Evolutionary conservation across 2,329 filamentous ascomycete genomes (phyloP), one percentile per base, ranked within the genome.

Genomic region (Cladophialophora bantiana): DNA sequence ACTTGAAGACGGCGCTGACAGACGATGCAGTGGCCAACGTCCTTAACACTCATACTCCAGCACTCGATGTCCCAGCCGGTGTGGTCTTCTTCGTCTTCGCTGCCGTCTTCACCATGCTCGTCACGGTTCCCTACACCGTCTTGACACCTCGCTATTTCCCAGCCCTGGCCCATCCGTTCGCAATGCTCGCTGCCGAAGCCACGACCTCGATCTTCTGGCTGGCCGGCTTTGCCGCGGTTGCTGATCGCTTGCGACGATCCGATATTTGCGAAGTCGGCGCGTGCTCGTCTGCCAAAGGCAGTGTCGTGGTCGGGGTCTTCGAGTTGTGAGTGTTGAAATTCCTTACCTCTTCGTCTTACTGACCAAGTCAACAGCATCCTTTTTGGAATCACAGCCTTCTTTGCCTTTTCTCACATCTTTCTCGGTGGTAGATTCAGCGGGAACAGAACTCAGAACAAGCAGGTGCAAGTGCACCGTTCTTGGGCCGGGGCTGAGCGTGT

Each of bases 151-250:
- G 86, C 52, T 89, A 88, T 78, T 82, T 88, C 73, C 83, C 85
- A 3, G 81, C 81, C 31, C 73, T 88, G 10, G 88, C 89, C 73
- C 87, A 92, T 77, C 85, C 84, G 60, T 86, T 87, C 59, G 87
- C 84, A 53, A 86, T 93, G 15, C 81, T 94, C 18, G 88, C 74
- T 1, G 83, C 92, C 36, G 91, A 96, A 74, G 83, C 82, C 55
- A 71, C 95, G 31, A 95, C 92, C 9, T 89, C 90, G 80, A 83
- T 96, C 64, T 96, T 96, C 82, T 97, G 93, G 93, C 95, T 97
- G 75, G 89, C 90, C 0, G 93, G 92, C 6, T 90, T 93, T 73
- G 89, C 96, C 71, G 92, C 92, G 0, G 50, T 70, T 7, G 92
- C 90, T 0, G 89, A 88, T 20, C 83, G 83, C 63, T 79, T 93